These are phyloP conservation scores for Xenoacremonium recifei DNA, from an alignment of 2,329 filamentous ascomycete species.

Conservation along the genomic window DNA sequence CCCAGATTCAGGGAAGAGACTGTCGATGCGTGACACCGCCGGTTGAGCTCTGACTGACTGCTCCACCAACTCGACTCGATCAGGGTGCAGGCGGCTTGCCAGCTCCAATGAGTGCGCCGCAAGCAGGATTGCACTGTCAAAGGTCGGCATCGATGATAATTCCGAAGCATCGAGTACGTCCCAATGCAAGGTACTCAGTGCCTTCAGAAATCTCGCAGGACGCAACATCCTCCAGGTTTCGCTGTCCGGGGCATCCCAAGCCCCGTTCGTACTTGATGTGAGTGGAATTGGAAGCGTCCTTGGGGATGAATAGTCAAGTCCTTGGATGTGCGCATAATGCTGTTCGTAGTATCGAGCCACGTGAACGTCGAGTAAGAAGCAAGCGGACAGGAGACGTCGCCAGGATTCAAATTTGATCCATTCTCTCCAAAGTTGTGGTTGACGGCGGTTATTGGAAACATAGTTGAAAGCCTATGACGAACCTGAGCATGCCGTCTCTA, in stretches of 20 bases:
- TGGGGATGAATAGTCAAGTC: slow-evolving; percentile 35
- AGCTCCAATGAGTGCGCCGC: slow-evolving; percentile 38
- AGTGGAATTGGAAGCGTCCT: slow-evolving; percentile 44
- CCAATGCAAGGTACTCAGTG: slow-evolving; percentile 29
- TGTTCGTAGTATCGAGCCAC: slow-evolving; percentile 55
- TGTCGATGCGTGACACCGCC: slow-evolving; percentile 29
- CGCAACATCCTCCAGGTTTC: slow-evolving; percentile 44
- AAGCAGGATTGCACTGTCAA: slow-evolving; percentile 42
- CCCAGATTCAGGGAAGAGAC: slow-evolving; percentile 44
- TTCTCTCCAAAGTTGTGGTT: slow-evolving; percentile 43
- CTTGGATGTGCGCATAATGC: slow-evolving; percentile 30
- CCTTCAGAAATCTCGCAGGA: slow-evolving; percentile 21
- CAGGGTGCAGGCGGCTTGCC: slow-evolving; percentile 29
- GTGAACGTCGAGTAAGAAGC: slow-evolving; percentile 57
- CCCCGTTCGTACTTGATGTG: slow-evolving; percentile 38
- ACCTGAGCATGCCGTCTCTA: slow-evolving; percentile 24
- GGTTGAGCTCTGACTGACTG: slow-evolving; percentile 21
- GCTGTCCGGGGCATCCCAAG: slow-evolving; percentile 49
- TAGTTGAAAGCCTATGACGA: slow-evolving; percentile 39
- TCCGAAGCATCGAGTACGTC: slow-evolving; percentile 35
- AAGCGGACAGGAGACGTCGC: slow-evolving; percentile 54
- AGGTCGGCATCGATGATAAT: slow-evolving; percentile 32
- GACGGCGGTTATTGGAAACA: slow-evolving; percentile 21
- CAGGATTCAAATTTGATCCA: slow-evolving; percentile 54
- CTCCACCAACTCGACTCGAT: slow-evolving; percentile 25